Evolutionary conservation across 495 filamentous ascomycete genomes (phyloP), one percentile per base, ranked within the genome.

Genomic region (Peziza echinospora): DNA sequence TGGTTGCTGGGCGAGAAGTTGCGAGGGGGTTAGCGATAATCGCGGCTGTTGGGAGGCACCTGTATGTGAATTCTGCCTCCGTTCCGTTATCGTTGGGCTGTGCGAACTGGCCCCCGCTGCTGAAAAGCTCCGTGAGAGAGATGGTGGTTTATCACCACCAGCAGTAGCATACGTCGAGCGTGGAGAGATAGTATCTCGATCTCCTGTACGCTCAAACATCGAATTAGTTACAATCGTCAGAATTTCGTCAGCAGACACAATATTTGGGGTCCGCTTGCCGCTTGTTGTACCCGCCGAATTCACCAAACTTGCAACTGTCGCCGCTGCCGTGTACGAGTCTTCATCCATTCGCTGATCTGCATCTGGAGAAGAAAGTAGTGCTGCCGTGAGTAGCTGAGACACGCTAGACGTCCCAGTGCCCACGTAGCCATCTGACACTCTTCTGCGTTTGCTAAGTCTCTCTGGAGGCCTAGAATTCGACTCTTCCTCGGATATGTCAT

Each of bases 351-450:
- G 13, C 24, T 25, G 49, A 46, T 21, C 46, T 52, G 45, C 42
- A 30, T 41, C 53, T 55, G 30, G 6, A 17, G 30, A 37, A 6
- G 30, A 3, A 13, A 7, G 30, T 19, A 43, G 41, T 24, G 52
- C 56, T 28, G 56, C 56, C 5, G 56, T 55, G 19, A 59, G 26
- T 0, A 59, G 53, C 23, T 59, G 56, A 21, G 56, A 26, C 49
- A 56, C 40, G 53, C 56, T 16, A 40, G 43, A 6, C 16, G 21
- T 30, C 17, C 48, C 24, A 13, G 13, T 24, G 9, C 5, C 13
- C 1, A 24, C 22, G 10, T 45, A 21, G 1, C 13, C 16, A 21
- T 57, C 47, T 13, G 23, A 49, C 13, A 40, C 53, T 47, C 53
- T 58, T 22, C 55, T 57, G 34, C 55, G 57, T 43, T 58, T 58